phyloP scores from a whole-genome alignment of 2,329 filamentous ascomycete genomes.

The Diaporthe velutina region DNA sequence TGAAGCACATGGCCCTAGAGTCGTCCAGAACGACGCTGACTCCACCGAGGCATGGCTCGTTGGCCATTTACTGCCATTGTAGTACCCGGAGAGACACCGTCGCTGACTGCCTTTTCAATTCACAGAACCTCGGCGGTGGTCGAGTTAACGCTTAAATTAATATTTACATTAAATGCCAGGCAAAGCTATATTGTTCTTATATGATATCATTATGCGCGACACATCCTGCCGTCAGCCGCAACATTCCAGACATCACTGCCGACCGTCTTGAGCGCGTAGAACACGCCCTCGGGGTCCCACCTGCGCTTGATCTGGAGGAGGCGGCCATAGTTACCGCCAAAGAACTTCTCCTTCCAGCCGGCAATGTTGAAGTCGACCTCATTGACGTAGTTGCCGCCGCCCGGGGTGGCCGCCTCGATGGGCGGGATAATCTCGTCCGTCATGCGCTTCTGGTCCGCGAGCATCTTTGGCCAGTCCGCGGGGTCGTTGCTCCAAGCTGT shows the following conservation, averaged over 20 bases:
- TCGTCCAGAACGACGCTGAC: not conserved
- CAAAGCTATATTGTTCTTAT: not conserved
- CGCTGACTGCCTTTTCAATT: not conserved
- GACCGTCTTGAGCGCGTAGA: constrained; percentile 48
- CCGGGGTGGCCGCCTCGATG: constrained; percentile 44
- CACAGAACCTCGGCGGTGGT: not conserved
- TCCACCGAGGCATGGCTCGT: not conserved
- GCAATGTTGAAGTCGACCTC: constrained; percentile 50
- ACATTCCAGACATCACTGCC: constrained; percentile 55
- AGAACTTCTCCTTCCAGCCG: constrained; percentile 48
- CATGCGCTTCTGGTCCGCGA: constrained; percentile 47
- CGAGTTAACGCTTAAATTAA: not conserved
- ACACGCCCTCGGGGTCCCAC: constrained; percentile 48
- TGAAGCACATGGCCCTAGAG: not conserved
- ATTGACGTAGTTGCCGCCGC: constrained; percentile 46
- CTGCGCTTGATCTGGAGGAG: constrained; percentile 48
- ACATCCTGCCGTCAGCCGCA: constrained; percentile 49
- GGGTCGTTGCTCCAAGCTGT: constrained; percentile 44
- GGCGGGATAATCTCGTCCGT: constrained; percentile 48
- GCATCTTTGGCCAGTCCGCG: constrained; percentile 43
- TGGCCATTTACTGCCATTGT: not conserved
- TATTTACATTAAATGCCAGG: not conserved
- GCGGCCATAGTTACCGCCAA: constrained; percentile 47
- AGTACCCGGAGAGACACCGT: no score
- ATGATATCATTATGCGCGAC: constrained; percentile 42